phyloP scores from a whole-genome alignment of 2,329 filamentous ascomycete genomes.

The Bipolaris bicolor region DNA sequence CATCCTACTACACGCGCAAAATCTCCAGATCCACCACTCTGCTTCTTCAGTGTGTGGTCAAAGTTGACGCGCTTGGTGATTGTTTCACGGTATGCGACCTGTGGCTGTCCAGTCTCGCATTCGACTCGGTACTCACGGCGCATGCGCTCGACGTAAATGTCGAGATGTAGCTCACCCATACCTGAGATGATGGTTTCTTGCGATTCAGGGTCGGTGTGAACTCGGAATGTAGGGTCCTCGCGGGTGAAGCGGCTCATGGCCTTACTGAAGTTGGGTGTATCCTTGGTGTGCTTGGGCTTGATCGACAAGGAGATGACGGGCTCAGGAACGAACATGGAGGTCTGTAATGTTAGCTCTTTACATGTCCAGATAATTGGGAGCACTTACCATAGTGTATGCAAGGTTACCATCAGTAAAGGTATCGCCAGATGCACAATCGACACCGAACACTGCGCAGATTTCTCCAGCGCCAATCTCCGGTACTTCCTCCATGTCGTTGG shows the following conservation, averaged over 20 bases:
- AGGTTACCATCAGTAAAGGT: conserved; percentile 95
- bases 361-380: background rate
- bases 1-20: conserved; percentile 91
- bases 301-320: conserved; percentile 98
- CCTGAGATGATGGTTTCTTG: conserved; percentile 98
- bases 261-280: conserved; percentile 94
- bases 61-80: conserved; percentile 81
- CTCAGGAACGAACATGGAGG: conserved; percentile 97
- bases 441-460: conserved; percentile 97
- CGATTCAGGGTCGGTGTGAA: conserved; percentile 88
- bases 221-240: conserved; percentile 96
- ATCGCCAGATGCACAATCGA: conserved; percentile 96
- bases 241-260: conserved; percentile 99
- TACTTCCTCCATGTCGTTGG: conserved; percentile 98
- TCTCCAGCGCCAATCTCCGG: conserved; percentile 91
- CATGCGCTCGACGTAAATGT: conserved; percentile 97
- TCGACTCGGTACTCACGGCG: conserved; percentile 96
- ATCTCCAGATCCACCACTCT: conserved; percentile 93
- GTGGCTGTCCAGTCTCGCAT: conserved; percentile 92
- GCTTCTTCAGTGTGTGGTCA: conserved; percentile 93
- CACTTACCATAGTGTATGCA: conserved; percentile 79
- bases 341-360: conserved; percentile 46
- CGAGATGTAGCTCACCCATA: conserved; percentile 96
- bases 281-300: conserved; percentile 90
- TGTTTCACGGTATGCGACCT: conserved; percentile 96